A percentile compares a stretch with the other conserved stretches of the same genome.
These are phyloP conservation scores for Apostasia ramifera DNA, from an alignment of 106 monocot species.

Conservation along the genomic window DNA sequence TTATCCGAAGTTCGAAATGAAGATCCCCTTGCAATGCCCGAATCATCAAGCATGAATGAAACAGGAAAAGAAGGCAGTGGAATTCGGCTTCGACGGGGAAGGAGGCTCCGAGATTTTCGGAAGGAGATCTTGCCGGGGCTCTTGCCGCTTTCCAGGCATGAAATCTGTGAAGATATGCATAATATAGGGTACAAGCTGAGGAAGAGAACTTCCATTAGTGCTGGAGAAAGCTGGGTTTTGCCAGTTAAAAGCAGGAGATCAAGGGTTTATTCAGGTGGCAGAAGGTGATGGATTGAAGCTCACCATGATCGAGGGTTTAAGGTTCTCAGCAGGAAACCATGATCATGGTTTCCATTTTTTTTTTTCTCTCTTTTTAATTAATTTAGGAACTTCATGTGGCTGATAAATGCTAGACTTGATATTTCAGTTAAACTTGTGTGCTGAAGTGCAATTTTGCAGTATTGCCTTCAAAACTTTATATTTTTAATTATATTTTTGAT, in stretches of 20 bases:
- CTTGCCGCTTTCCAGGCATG: constrained; percentile 67
- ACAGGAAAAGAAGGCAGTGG: constrained; percentile 6
- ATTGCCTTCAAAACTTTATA: too few relatives aligned
- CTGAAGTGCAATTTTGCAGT: too few relatives aligned
- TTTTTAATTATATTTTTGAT: too few relatives aligned
- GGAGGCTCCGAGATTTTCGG: constrained; percentile 61
- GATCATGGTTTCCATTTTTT: too few relatives aligned
- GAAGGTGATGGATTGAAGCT: constrained; percentile 1
- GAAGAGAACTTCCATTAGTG: constrained; percentile 25
- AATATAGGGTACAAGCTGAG: constrained; percentile 43
- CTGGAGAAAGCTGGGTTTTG: constrained; percentile 7
- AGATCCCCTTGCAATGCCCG: constrained; percentile 14
- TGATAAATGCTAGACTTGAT: too few relatives aligned
- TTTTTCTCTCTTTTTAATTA: too few relatives aligned
- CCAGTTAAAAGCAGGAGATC: constrained; percentile 23
- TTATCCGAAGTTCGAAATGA: constrained; percentile 30
- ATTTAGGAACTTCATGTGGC: too few relatives aligned
- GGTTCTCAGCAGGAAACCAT: too few relatives aligned
- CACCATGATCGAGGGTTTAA: too few relatives aligned
- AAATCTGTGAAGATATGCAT: constrained; percentile 82
- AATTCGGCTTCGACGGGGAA: constrained; percentile 44
- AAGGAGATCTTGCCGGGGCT: constrained; percentile 75
- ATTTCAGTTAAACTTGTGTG: too few relatives aligned
- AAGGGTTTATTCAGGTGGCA: not conserved
- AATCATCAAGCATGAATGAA: constrained; percentile 8